Conservation (phyloP, 176 grass and related monocot species). For the Rhynchospora pubera region DNA sequence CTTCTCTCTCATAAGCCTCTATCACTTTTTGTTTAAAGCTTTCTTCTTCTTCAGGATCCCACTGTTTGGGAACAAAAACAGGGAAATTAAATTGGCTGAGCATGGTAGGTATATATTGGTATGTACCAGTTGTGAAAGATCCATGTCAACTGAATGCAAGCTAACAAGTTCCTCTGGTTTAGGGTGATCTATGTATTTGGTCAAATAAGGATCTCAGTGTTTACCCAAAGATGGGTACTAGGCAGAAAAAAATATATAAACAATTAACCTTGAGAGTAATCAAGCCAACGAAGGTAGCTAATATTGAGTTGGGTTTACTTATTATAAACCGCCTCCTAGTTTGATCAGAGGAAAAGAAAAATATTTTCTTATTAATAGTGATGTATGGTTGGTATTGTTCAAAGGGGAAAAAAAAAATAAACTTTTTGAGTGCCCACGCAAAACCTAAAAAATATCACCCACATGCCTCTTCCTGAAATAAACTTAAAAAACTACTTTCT, state of each 20-base stretch:
- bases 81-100: neutral
- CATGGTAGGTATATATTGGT: neutral
- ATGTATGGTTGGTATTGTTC: neutral
- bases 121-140: neutral
- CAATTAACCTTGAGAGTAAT: neutral
- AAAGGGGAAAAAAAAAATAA: neutral
- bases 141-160: neutral
- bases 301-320: neutral
- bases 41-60: constrained; percentile 65
- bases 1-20: constrained; percentile 79
- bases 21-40: constrained; percentile 66
- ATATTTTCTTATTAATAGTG: neutral
- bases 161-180: neutral
- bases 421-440: neutral
- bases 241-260: neutral
- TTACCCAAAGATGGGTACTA: neutral
- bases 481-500: neutral
- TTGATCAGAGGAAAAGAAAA: neutral
- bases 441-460: neutral
- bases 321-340: neutral
- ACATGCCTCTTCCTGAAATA: neutral
- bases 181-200: neutral
- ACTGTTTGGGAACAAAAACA: constrained; percentile 38
- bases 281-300: neutral
- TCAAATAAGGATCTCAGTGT: neutral